phyloP scores from a whole-genome alignment of 345 rosid genomes.

The Rhodamnia rubescens region DNA sequence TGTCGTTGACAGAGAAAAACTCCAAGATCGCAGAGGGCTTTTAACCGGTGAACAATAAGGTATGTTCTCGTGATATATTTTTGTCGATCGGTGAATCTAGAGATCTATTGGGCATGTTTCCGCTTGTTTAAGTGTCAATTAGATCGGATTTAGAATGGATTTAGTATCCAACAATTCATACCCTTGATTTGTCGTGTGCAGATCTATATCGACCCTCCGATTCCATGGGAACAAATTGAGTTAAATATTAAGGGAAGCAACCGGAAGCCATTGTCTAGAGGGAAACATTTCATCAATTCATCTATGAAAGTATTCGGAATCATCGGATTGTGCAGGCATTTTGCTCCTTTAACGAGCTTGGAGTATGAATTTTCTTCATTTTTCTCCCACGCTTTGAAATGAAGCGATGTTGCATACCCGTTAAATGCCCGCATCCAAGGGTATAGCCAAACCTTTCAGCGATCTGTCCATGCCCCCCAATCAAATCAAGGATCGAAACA shows the following conservation, averaged over 20 bases:
- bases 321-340: not conserved
- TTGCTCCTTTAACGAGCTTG: not conserved
- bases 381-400: not conserved
- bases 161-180: no score
- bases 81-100: no score
- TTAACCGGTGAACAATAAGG: no score
- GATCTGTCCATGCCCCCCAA: not conserved
- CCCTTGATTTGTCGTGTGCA: not conserved
- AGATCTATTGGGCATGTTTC: no score
- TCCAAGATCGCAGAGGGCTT: no score
- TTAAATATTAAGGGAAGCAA: not conserved
- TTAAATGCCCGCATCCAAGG: not conserved
- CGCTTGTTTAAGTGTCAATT: no score
- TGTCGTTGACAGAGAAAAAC: no score
- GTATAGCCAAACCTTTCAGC: not conserved
- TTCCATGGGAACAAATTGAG: no score
- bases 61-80: no score
- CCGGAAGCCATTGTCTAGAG: not conserved
- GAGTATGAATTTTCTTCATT: no score
- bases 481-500: not conserved
- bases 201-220: not conserved
- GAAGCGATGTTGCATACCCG: not conserved
- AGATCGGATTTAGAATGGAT: no score
- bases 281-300: not conserved
- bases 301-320: not conserved